These are phyloP conservation scores for Nitzschia sp. DNA, from an alignment of 108 stramenopile genomes.

Conservation along the genomic window DNA sequence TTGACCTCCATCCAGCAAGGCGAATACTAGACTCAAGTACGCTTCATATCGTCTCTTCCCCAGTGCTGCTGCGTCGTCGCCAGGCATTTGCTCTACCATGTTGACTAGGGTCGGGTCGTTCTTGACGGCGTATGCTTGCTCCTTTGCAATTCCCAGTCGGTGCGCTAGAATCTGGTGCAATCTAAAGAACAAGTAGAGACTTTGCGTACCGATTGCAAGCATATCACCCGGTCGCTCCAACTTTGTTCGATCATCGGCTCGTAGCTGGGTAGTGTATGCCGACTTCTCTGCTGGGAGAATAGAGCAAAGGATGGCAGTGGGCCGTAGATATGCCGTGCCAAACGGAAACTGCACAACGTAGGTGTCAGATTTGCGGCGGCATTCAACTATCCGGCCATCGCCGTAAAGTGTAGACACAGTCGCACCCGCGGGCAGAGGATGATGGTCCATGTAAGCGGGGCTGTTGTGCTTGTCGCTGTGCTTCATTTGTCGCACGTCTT, in stretches of 20 bases:
- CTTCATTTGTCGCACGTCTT: slow-evolving; percentile 34
- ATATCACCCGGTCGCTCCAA: slow-evolving; percentile 64
- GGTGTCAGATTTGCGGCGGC: slow-evolving; percentile 42
- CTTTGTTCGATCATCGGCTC: slow-evolving; percentile 58
- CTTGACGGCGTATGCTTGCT: slow-evolving; percentile 58
- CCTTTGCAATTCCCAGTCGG: slow-evolving; percentile 77
- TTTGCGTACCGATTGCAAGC: slow-evolving; percentile 85
- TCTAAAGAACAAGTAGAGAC: slow-evolving; percentile 84
- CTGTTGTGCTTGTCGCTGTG: slow-evolving; percentile 11
- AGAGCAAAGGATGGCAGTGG: slow-evolving; percentile 73
- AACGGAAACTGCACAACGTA: slow-evolving; percentile 62
- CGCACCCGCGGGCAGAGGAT: slow-evolving; percentile 75
- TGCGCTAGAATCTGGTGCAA: slow-evolving; percentile 82
- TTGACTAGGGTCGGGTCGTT: slow-evolving; percentile 62
- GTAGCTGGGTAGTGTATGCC: slow-evolving; percentile 65
- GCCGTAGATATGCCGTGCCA: slow-evolving; percentile 61
- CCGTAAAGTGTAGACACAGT: slow-evolving; percentile 76
- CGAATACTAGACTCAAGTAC: slow-evolving; percentile 71
- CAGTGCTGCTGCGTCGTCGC: slow-evolving; percentile 45
- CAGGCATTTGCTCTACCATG: slow-evolving; percentile 72
- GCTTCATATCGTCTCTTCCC: slow-evolving; percentile 79
- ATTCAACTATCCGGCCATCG: slow-evolving; percentile 62
- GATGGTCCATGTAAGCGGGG: slow-evolving; percentile 45
- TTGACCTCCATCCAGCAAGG: slow-evolving; percentile 63
- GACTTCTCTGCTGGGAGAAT: slow-evolving; percentile 71